phyloP scores from a whole-genome alignment of 495 filamentous ascomycete genomes.

The Aspergillus indologenus region DNA sequence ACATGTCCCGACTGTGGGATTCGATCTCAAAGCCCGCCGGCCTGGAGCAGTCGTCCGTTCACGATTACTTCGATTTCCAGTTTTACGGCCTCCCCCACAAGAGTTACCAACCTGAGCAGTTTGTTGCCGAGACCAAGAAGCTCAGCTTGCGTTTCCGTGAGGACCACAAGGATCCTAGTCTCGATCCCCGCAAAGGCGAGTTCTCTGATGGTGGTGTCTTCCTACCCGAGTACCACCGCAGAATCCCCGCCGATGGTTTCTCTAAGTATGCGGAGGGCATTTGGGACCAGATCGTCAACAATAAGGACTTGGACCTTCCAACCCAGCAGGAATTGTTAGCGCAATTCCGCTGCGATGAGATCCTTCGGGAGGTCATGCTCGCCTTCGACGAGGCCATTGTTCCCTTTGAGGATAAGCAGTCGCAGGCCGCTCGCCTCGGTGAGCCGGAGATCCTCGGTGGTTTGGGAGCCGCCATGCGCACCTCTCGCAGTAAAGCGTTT shows the following conservation, averaged over 20 bases:
- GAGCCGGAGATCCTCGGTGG: constrained; percentile 68
- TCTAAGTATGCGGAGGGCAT: constrained; percentile 87
- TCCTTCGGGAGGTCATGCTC: constrained; percentile 77
- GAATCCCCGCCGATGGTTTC: constrained; percentile 95
- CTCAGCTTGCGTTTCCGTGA: constrained; percentile 78
- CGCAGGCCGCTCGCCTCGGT: constrained; percentile 66
- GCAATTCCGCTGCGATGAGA: constrained; percentile 97
- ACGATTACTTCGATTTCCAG: constrained; percentile 97
- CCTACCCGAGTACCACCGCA: constrained; percentile 87
- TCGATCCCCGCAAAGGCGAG: constrained; percentile 52
- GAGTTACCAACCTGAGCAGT: constrained; percentile 91
- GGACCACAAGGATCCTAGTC: constrained; percentile 65
- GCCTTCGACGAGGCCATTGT: constrained; percentile 76
- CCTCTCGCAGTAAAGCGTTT: constrained; percentile 67
- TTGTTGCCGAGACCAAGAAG: constrained; percentile 73
- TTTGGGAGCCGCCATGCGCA: constrained; percentile 71
- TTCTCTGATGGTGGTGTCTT: constrained; percentile 81
- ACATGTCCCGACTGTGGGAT: constrained; percentile 87
- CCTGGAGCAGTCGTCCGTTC: constrained; percentile 81
- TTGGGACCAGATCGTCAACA: constrained; percentile 98
- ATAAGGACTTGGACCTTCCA: constrained; percentile 95
- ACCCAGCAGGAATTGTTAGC: constrained; percentile 96
- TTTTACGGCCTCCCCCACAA: constrained; percentile 96
- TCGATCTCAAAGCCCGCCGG: constrained; percentile 87
- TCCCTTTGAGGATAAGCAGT: constrained; percentile 84